Evolutionary conservation across 495 filamentous ascomycete species (phyloP).

Genomic region (Aspergillus conjunctus): DNA sequence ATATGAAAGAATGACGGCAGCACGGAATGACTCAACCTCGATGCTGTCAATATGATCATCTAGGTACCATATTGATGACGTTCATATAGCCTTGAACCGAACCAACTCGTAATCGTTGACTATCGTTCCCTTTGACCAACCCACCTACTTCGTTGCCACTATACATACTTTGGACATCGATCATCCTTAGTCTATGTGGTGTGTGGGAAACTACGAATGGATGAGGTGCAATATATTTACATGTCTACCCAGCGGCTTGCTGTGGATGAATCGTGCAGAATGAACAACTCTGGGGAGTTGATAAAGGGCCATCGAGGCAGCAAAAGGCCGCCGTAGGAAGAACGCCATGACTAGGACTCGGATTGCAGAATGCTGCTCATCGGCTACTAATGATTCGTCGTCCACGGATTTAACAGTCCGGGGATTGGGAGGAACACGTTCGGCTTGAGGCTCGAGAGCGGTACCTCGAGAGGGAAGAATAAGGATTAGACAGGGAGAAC

Average conservation of each 20-base stretch:
- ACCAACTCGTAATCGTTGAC: constrained; percentile 1
- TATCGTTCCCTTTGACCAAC: neutral
- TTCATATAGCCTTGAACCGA: neutral
- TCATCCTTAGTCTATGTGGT: neutral
- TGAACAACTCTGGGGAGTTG: neutral
- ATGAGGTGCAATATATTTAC: neutral
- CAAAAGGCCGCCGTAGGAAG: neutral
- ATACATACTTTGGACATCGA: neutral
- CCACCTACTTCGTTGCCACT: neutral
- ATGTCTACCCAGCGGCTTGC: neutral
- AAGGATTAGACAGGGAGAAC: neutral
- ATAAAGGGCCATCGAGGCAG: neutral
- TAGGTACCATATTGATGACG: neutral
- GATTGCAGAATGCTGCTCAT: neutral
- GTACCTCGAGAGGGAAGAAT: neutral
- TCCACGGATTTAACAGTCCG: too few relatives aligned
- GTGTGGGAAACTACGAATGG: neutral
- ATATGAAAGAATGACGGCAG: neutral
- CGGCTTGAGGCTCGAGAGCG: neutral
- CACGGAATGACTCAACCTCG: neutral
- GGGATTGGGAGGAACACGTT: neutral
- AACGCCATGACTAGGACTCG: neutral
- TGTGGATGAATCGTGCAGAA: neutral
- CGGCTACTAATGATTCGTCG: neutral
- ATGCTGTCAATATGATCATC: neutral